Percentiles rank a stretch among this genome's conserved stretches.
Evolutionary conservation across 108 stramenopile species (phyloP).

Genomic region (Cafeteria roenbergensis): DNA sequence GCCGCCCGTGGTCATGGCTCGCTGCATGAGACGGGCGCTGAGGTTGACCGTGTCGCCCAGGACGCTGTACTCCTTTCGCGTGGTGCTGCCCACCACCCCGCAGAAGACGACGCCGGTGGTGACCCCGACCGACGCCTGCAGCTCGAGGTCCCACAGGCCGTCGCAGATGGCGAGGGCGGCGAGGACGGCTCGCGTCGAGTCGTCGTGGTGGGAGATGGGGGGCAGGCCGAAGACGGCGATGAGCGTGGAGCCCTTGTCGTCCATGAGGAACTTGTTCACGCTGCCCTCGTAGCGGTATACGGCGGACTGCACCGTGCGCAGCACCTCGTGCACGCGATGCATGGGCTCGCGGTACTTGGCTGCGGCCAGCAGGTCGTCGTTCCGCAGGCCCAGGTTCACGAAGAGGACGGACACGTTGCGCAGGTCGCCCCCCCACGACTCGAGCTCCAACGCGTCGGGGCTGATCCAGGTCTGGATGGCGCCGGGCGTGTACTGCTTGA

Average conservation of each 20-base stretch:
- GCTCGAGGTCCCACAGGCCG: conserved; percentile 27
- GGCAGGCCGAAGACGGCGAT: conserved; percentile 51
- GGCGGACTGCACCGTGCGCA: conserved; percentile 30
- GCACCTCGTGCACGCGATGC: conserved; percentile 29
- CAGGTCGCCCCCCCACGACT: conserved; percentile 38
- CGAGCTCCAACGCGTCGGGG: conserved; percentile 32
- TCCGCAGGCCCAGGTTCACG: conserved; percentile 44
- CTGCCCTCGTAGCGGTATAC: conserved; percentile 46
- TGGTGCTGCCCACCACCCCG: conserved; percentile 40
- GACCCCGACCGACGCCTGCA: conserved; percentile 39
- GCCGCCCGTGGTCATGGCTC: conserved; percentile 12
- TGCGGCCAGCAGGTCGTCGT: conserved; percentile 35
- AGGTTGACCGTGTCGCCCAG: conserved; percentile 52
- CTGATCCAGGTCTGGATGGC: conserved; percentile 36
- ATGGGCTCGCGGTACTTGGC: conserved; percentile 44
- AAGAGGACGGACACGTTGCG: conserved; percentile 37
- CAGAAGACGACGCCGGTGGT: conserved; percentile 50
- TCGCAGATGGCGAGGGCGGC: conserved; percentile 32
- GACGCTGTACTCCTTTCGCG: conserved; percentile 45
- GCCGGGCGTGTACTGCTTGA: conserved; percentile 33
- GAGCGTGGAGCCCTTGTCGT: conserved; percentile 52
- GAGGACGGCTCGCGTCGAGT: conserved; percentile 33
- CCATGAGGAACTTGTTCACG: conserved; percentile 51
- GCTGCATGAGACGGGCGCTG: conserved; percentile 43
- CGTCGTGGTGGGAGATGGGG: conserved; percentile 37